phyloP scores from a whole-genome alignment of 2,329 filamentous ascomycete genomes.

The Venturia pyrina region DNA sequence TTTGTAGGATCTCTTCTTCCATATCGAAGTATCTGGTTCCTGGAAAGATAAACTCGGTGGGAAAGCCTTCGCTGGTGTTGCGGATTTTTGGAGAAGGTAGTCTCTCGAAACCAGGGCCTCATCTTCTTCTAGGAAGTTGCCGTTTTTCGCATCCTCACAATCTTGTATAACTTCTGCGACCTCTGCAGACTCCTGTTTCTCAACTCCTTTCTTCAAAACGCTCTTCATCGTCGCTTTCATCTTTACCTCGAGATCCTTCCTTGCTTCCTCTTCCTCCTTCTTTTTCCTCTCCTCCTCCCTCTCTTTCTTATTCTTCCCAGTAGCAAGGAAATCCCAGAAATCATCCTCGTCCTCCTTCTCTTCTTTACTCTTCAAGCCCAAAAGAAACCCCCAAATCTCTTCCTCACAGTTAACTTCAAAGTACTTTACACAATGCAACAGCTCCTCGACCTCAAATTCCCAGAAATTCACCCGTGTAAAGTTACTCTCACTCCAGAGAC shows the following conservation, averaged over 20 bases:
- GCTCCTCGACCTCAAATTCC: not conserved
- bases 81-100: not conserved
- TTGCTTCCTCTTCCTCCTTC: not conserved
- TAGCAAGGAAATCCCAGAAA: not conserved
- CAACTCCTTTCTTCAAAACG: not conserved
- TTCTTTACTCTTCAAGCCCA: not conserved
- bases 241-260: no score
- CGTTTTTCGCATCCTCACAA: not conserved
- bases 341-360: not conserved
- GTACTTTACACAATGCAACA: constrained; percentile 3
- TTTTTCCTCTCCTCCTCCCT: not conserved
- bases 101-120: not conserved
- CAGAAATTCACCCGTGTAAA: not conserved
- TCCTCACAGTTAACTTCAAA: not conserved
- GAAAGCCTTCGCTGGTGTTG: not conserved
- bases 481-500: not conserved
- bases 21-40: not conserved
- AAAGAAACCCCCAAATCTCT: not conserved
- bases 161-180: not conserved
- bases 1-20: not conserved
- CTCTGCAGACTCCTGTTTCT: not conserved
- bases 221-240: no score
- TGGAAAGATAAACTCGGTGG: not conserved
- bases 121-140: not conserved
- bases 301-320: not conserved